These are phyloP conservation scores for Tillandsia leiboldiana DNA, from an alignment of 176 grass and related monocot species.

Conservation along the genomic window DNA sequence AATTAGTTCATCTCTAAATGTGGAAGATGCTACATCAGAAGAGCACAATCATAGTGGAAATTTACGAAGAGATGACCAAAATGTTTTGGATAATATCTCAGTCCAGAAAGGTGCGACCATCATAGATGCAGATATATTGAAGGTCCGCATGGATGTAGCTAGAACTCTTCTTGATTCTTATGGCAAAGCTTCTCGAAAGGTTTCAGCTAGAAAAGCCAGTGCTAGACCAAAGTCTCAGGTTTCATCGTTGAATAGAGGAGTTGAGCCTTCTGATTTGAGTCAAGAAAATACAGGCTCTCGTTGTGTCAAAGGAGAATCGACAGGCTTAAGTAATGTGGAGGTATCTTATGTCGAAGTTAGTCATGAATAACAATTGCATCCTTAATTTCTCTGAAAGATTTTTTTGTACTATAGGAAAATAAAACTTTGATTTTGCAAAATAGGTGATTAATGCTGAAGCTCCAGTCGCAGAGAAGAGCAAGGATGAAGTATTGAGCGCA, in stretches of 20 bases:
- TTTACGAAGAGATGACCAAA: not conserved
- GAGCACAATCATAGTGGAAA: not conserved
- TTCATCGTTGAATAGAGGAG: not conserved
- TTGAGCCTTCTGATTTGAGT: not conserved
- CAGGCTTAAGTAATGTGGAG: not conserved
- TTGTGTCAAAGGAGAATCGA: not conserved
- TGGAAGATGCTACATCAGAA: not conserved
- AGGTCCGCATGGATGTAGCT: not conserved
- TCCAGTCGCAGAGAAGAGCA: not conserved
- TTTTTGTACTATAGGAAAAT: not conserved
- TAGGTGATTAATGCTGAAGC: not conserved
- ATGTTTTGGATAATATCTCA: not conserved
- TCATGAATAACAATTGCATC: not conserved
- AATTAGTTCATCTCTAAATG: not conserved
- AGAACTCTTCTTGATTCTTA: not conserved
- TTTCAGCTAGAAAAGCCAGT: not conserved
- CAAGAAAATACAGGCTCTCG: not conserved
- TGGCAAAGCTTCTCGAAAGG: not conserved
- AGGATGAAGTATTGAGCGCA: not conserved
- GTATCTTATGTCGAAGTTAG: not conserved
- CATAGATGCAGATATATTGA: not conserved
- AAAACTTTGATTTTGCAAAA: not conserved
- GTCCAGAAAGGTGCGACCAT: not conserved
- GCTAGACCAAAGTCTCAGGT: not conserved
- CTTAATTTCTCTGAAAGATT: not conserved